Evolutionary conservation across 2,329 filamentous ascomycete genomes (phyloP).

Genomic region (Cladosporium cucumerinum): DNA sequence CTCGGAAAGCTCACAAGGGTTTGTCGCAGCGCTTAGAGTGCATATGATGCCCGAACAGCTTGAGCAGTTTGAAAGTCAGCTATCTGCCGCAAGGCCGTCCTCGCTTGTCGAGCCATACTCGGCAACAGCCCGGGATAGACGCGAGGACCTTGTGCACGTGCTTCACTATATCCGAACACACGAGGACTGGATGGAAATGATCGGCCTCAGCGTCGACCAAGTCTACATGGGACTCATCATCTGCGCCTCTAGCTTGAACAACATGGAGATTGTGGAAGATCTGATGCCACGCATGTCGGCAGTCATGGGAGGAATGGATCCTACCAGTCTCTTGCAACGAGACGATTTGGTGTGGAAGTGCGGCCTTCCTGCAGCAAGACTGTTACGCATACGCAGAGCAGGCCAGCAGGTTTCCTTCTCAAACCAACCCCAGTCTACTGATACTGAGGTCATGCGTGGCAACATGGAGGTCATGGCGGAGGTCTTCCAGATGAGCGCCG

Average conservation of each 20-base stretch:
- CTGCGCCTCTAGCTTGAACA: constrained; percentile 4
- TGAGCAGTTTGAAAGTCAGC: constrained; percentile 11
- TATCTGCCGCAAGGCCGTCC: background rate
- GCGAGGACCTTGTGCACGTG: constrained; percentile 1
- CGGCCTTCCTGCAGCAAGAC: constrained; percentile 5
- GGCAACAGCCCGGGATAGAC: background rate
- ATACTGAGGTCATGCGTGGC: constrained; percentile 13
- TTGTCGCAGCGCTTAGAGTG: background rate
- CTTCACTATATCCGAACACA: background rate
- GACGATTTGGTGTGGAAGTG: constrained; percentile 9
- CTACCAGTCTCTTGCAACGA: constrained; percentile 4
- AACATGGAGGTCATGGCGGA: constrained; percentile 33
- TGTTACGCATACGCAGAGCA: background rate
- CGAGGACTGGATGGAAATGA: background rate
- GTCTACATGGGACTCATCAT: constrained; percentile 8
- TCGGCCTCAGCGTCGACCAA: background rate
- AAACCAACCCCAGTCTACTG: constrained; percentile 9
- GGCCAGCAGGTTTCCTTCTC: constrained; percentile 12
- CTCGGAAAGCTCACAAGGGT: background rate
- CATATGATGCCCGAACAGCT: background rate
- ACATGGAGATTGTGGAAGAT: background rate
- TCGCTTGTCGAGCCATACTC: constrained; percentile 13
- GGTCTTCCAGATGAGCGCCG: constrained; percentile 29
- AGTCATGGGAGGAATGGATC: constrained; percentile 10
- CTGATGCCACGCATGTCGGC: constrained; percentile 1